These are phyloP conservation scores for Vigna trinervia DNA, from an alignment of 306 rosid genomes.

Conservation along the genomic window DNA sequence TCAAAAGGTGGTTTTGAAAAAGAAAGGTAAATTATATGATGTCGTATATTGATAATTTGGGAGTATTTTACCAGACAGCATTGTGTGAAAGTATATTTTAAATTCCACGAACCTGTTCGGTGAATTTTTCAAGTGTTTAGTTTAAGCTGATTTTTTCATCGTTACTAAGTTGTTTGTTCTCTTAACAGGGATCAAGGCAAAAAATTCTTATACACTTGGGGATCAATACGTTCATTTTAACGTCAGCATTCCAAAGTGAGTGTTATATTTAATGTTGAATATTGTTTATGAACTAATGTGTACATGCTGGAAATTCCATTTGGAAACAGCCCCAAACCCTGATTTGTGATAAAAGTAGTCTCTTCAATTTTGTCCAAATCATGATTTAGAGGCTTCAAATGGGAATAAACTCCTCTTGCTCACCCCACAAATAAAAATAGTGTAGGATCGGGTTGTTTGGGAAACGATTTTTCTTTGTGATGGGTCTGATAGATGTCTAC, in stretches of 20 bases:
- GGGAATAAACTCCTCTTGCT: neutral
- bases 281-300: neutral
- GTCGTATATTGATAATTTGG: neutral
- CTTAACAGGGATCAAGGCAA: slow-evolving; percentile 70
- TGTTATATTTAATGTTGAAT: slow-evolving; percentile 29
- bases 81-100: slow-evolving; percentile 25
- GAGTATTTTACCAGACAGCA: neutral
- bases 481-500: neutral
- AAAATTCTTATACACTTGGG: slow-evolving; percentile 70
- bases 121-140: neutral
- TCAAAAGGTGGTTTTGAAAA: slow-evolving; percentile 88
- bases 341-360: neutral
- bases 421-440: neutral
- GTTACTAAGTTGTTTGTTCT: slow-evolving; percentile 7
- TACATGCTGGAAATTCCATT: neutral
- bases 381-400: neutral
- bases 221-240: slow-evolving; percentile 94
- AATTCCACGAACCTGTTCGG: slow-evolving; percentile 13
- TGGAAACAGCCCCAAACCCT: slow-evolving; percentile 2
- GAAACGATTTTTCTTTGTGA: neutral
- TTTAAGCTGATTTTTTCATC: slow-evolving; percentile 12
- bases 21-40: slow-evolving; percentile 67
- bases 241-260: slow-evolving; percentile 90
- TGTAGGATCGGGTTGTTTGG: neutral
- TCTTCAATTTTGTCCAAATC: neutral